These are phyloP conservation scores for Aspergillus hancockii DNA, from an alignment of 495 filamentous ascomycete genomes.

Conservation along the genomic window DNA sequence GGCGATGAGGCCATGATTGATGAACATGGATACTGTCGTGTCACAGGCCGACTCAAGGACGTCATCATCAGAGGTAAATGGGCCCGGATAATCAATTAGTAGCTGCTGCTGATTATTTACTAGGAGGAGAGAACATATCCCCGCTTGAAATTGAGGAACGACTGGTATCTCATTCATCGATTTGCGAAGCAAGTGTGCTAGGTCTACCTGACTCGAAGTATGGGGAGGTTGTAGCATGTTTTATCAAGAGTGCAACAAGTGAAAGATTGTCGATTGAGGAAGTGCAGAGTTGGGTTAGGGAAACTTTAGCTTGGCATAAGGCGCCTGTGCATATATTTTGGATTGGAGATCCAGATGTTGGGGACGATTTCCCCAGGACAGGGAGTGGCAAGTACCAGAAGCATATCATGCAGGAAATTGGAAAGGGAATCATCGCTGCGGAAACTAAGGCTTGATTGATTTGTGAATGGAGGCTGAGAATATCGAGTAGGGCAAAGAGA, in stretches of 20 bases:
- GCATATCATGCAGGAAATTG: not conserved
- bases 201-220: slow-evolving; percentile 22
- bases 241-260: not conserved
- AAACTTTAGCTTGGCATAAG: not conserved
- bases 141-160: slow-evolving; percentile 29
- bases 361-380: not conserved
- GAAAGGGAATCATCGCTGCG: not conserved
- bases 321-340: not conserved
- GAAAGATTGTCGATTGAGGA: not conserved
- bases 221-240: slow-evolving; percentile 18
- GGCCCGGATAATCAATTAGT: too few relatives aligned
- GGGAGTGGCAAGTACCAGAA: slow-evolving; percentile 5
- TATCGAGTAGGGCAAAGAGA: not conserved
- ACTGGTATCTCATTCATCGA: slow-evolving; percentile 14
- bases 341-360: not conserved
- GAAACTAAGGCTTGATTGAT: not conserved
- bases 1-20: slow-evolving; percentile 29
- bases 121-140: slow-evolving; percentile 33
- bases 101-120: not conserved
- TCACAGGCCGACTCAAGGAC: slow-evolving; percentile 64
- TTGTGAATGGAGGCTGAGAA: not conserved
- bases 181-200: slow-evolving; percentile 27
- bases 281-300: not conserved
- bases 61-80: slow-evolving; percentile 59
- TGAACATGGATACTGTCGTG: slow-evolving; percentile 21